Evolutionary conservation across 2,329 filamentous ascomycete species (phyloP).

Genomic region (Bipolaris sorokiniana): DNA sequence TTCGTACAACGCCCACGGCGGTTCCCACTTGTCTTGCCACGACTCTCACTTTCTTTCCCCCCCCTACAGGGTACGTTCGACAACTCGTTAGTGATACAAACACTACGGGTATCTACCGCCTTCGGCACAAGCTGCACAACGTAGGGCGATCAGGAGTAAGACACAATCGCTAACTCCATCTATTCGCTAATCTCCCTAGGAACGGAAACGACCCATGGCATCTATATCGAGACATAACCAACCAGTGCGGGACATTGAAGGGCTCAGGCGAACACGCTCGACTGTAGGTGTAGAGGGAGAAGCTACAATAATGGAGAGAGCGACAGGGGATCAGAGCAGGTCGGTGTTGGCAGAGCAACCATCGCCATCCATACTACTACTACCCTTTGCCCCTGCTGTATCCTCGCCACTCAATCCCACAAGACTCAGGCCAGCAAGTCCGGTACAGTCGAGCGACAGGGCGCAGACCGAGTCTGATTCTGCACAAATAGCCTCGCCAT

Average conservation of each 20-base stretch:
- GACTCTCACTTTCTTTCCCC: not conserved
- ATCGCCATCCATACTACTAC: constrained; percentile 2
- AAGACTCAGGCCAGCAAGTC: not conserved
- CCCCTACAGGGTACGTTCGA: not conserved
- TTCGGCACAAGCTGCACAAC: constrained; percentile 3
- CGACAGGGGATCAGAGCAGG: constrained; percentile 8
- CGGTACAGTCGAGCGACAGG: constrained; percentile 15
- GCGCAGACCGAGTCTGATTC: constrained; percentile 7
- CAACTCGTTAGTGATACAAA: not conserved
- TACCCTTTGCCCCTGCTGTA: constrained; percentile 17
- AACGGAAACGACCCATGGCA: constrained; percentile 27
- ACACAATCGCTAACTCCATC: constrained; percentile 6
- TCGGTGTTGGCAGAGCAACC: constrained; percentile 6
- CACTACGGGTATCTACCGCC: not conserved
- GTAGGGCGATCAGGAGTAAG: constrained; percentile 6
- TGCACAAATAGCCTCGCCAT: constrained; percentile 5
- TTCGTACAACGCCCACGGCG: constrained; percentile 2
- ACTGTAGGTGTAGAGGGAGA: constrained; percentile 31
- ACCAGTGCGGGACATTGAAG: constrained; percentile 22
- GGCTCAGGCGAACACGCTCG: constrained; percentile 30
- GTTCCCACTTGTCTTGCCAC: not conserved
- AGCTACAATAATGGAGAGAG: constrained; percentile 18
- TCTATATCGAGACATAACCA: constrained; percentile 24
- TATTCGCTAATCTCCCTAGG: constrained; percentile 2
- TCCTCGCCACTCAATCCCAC: constrained; percentile 20